phyloP scores from a whole-genome alignment of 225 moss, liverwort and hornwort species.

The Ulota crispa region DNA sequence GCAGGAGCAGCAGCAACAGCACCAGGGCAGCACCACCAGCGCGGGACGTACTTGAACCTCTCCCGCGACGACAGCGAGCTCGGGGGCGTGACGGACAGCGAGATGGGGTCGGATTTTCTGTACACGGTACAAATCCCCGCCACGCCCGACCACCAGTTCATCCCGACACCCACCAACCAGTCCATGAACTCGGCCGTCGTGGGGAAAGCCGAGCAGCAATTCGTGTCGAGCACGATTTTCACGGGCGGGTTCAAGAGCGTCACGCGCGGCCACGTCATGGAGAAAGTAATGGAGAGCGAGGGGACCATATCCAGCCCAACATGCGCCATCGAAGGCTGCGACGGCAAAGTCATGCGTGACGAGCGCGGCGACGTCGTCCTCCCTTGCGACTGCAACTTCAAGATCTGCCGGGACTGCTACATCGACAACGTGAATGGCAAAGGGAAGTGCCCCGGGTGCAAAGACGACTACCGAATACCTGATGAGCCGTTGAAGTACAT shows the following conservation, averaged over 20 bases:
- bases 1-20: background rate
- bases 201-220: slow-evolving; percentile 77
- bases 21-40: slow-evolving; percentile 29
- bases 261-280: slow-evolving; percentile 91
- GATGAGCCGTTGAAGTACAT: slow-evolving; percentile 40
- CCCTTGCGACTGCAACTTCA: slow-evolving; percentile 82
- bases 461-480: slow-evolving; percentile 71
- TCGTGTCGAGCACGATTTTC: slow-evolving; percentile 92
- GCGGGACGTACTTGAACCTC: slow-evolving; percentile 60
- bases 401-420: slow-evolving; percentile 86
- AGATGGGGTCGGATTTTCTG: slow-evolving; percentile 78
- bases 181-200: slow-evolving; percentile 44
- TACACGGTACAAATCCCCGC: slow-evolving; percentile 90
- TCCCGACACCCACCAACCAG: slow-evolving; percentile 43
- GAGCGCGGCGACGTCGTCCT: slow-evolving; percentile 57
- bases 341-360: slow-evolving; percentile 64
- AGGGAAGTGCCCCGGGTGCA: slow-evolving; percentile 84
- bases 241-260: slow-evolving; percentile 81
- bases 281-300: slow-evolving; percentile 76
- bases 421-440: slow-evolving; percentile 68
- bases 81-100: slow-evolving; percentile 63
- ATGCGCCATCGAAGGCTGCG: slow-evolving; percentile 77
- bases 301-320: slow-evolving; percentile 29
- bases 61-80: slow-evolving; percentile 68
- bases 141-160: slow-evolving; percentile 73